Percentiles rank a stretch among this genome's conserved stretches.
These are phyloP conservation scores for Boletus subcaerulescens DNA, from an alignment of 768 basidiomycete species.

Conservation along the genomic window DNA sequence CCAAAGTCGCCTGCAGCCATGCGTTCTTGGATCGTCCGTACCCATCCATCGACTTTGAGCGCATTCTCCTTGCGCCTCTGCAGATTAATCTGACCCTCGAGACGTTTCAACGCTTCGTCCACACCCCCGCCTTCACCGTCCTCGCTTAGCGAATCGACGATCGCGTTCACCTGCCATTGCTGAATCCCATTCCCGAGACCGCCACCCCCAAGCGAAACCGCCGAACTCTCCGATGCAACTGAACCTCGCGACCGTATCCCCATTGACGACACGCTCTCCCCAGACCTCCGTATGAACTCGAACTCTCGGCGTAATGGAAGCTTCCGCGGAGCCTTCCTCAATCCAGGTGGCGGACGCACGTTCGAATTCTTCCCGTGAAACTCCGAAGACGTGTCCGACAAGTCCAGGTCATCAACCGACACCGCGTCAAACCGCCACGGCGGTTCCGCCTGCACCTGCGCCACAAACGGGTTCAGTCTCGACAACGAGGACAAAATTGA, in stretches of 20 bases:
- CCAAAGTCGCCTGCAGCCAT: slow-evolving; percentile 62
- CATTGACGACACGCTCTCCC: slow-evolving; percentile 75
- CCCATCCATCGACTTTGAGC: slow-evolving; percentile 80
- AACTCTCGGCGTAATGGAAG: slow-evolving; percentile 77
- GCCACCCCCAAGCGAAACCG: slow-evolving; percentile 37
- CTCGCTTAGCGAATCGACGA: slow-evolving; percentile 71
- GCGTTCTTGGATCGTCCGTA: slow-evolving; percentile 66
- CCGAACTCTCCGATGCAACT: slow-evolving; percentile 44
- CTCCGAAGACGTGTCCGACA: slow-evolving; percentile 75
- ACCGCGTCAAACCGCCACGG: slow-evolving; percentile 70
- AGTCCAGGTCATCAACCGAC: slow-evolving; percentile 74
- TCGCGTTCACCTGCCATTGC: slow-evolving; percentile 81
- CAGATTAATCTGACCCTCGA: slow-evolving; percentile 85
- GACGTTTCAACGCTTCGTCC: slow-evolving; percentile 72
- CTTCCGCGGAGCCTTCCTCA: slow-evolving; percentile 52
- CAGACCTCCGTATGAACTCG: slow-evolving; percentile 72
- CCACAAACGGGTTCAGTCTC: slow-evolving; percentile 29
- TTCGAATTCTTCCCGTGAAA: slow-evolving; percentile 32
- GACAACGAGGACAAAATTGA: slow-evolving; percentile 32
- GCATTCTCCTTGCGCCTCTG: slow-evolving; percentile 67
- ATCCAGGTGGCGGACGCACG: slow-evolving; percentile 47
- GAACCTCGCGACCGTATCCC: slow-evolving; percentile 65
- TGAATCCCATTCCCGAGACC: slow-evolving; percentile 46
- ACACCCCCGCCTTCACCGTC: slow-evolving; percentile 78
- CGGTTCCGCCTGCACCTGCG: slow-evolving; percentile 36